phyloP scores from a whole-genome alignment of 306 rosid species.

The apple (Malus domestica) region ASM211411v1 NC_041799.1:17395001-17395500 shows the following conservation, averaged over 20 bases:
- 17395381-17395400: no score
- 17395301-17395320: no score
- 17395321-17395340: no score
- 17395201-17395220: background rate
- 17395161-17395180: slow-evolving; percentile 14
- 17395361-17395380: no score
- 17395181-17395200: slow-evolving; percentile 4
- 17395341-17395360: no score
- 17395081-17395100: slow-evolving; percentile 1
- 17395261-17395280: background rate
- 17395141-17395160: background rate
- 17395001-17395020: background rate
- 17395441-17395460: no score
- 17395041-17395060: slow-evolving; percentile 7
- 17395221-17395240: background rate
- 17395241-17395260: background rate
- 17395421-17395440: no score
- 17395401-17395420: no score
- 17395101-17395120: background rate
- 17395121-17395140: background rate
- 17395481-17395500: no score
- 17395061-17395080: slow-evolving; percentile 6
- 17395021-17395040: background rate
- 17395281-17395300: no score
- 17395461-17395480: no score